Evolutionary conservation across 164 flowering plant species (phyloP).

Genomic region (Akebia trifoliata): DNA sequence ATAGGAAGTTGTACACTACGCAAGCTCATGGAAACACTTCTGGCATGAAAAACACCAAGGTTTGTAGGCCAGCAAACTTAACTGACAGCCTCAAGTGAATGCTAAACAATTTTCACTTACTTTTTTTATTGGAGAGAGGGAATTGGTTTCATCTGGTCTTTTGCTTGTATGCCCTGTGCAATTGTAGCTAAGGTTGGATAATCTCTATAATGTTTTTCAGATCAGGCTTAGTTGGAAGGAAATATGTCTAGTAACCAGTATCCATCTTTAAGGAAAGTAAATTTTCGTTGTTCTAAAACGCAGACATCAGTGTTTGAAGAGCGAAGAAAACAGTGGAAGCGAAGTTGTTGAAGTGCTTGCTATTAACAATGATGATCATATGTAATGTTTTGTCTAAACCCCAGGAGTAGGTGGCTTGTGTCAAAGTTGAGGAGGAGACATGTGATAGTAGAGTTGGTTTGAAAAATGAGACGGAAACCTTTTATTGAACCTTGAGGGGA

Average conservation of each 20-base stretch:
- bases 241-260: constrained; percentile 37
- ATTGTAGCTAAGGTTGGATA: no score
- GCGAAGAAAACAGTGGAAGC: constrained; percentile 27
- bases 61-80: constrained; percentile 17
- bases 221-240: constrained; percentile 35
- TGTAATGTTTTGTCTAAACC: no score
- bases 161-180: no score
- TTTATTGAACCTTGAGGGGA: constrained; percentile 17
- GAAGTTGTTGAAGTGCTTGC: constrained; percentile 24
- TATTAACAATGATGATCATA: constrained; percentile 15
- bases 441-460: constrained; percentile 17
- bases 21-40: constrained; percentile 22
- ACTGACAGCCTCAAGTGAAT: constrained; percentile 22
- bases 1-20: constrained; percentile 36
- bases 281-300: constrained; percentile 34
- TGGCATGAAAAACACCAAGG: constrained; percentile 19
- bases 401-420: no score
- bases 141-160: no score
- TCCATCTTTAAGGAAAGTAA: constrained; percentile 23
- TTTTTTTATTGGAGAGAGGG: constrained; percentile 21
- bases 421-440: constrained; percentile 34
- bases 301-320: constrained; percentile 26
- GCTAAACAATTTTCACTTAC: constrained; percentile 23
- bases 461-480: constrained; percentile 25
- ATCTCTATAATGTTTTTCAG: constrained; percentile 23